Conservation (phyloP, 2,329 filamentous ascomycete species). For the Capronia epimyces region DNA sequence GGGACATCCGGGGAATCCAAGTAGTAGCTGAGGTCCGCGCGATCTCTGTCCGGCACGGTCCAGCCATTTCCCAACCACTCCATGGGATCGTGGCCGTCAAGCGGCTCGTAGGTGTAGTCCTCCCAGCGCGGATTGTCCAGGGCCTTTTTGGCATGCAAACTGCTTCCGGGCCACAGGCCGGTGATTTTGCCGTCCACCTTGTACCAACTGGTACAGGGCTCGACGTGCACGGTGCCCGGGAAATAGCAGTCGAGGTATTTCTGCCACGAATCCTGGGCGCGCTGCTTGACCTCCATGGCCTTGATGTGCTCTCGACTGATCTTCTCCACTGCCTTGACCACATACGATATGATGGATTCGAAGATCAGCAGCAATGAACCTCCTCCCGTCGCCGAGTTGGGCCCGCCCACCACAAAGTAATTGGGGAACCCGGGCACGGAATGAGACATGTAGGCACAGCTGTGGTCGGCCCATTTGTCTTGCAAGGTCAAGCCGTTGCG, state of each 20-base stretch:
- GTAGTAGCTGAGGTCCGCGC: too few relatives aligned
- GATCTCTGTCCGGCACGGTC: slow-evolving; percentile 32
- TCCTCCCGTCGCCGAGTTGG: slow-evolving; percentile 33
- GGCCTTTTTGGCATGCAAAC: slow-evolving; percentile 34
- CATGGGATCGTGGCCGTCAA: slow-evolving; percentile 42
- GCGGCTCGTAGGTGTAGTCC: slow-evolving; percentile 44
- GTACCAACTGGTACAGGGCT: slow-evolving; percentile 50
- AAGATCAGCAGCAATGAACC: slow-evolving; percentile 28
- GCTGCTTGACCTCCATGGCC: slow-evolving; percentile 40
- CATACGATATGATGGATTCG: slow-evolving; percentile 23
- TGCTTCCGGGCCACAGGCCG: slow-evolving; percentile 42
- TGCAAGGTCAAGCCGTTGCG: slow-evolving; percentile 28
- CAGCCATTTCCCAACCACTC: slow-evolving; percentile 48
- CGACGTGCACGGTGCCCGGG: slow-evolving; percentile 31
- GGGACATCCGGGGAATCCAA: too few relatives aligned
- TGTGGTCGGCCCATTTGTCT: slow-evolving; percentile 30
- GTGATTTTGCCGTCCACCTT: slow-evolving; percentile 41
- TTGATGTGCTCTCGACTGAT: slow-evolving; percentile 47
- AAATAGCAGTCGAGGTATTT: slow-evolving; percentile 47
- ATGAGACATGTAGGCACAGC: slow-evolving; percentile 36
- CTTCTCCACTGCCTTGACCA: slow-evolving; percentile 46
- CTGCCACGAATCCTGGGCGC: slow-evolving; percentile 46
- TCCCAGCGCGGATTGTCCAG: slow-evolving; percentile 41
- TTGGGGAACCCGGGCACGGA: slow-evolving; percentile 34
- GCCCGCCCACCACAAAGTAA: slow-evolving; percentile 35